These are phyloP conservation scores for Neurospora sp. DNA, from an alignment of 495 filamentous ascomycete genomes.

Conservation along the genomic window DNA sequence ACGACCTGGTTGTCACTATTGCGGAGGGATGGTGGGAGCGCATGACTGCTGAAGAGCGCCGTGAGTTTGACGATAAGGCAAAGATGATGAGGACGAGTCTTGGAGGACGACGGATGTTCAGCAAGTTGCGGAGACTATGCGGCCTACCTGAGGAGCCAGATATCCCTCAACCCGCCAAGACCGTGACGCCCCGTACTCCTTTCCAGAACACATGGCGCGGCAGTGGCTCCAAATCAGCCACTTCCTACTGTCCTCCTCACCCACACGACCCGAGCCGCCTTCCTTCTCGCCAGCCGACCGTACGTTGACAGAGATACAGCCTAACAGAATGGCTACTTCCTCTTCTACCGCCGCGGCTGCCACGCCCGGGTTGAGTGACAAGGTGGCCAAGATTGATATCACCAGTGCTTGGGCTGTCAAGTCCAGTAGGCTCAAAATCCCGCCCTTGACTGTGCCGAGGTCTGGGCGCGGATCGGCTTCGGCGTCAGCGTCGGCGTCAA, in stretches of 20 bases:
- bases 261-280: background rate
- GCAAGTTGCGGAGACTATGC: too few species aligned
- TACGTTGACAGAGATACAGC: background rate
- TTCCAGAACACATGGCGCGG: too few species aligned
- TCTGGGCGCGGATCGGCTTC: background rate
- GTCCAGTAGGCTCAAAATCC: background rate
- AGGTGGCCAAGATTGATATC: background rate
- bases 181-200: too few species aligned
- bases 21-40: too few species aligned
- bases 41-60: too few species aligned
- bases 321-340: background rate
- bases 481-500: background rate
- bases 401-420: background rate
- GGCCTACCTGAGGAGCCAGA: too few species aligned
- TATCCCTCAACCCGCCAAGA: too few species aligned
- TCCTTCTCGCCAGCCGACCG: background rate
- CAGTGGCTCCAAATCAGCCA: too few species aligned
- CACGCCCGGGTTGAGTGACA: background rate
- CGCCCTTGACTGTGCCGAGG: background rate
- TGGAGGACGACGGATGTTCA: too few species aligned
- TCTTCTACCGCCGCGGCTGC: background rate
- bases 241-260: background rate
- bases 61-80: too few species aligned
- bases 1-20: too few species aligned
- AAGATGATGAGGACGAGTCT: too few species aligned